Conservation (phyloP, 208 protist species). For the Trypanosoma avium region DNA sequence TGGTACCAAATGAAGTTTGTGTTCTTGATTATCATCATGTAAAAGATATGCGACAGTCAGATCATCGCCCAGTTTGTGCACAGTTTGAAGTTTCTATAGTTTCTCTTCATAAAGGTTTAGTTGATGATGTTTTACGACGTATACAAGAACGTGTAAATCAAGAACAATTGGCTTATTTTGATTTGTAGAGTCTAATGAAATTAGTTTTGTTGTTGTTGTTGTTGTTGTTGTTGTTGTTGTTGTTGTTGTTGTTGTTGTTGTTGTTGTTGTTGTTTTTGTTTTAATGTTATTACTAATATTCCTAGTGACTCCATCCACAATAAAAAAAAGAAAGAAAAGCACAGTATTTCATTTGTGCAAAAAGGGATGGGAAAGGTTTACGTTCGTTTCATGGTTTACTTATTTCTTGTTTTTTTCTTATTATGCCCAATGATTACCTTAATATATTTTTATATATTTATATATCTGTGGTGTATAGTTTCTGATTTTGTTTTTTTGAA, state of each 20-base stretch:
- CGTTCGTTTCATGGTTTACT: too few species aligned
- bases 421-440: too few species aligned
- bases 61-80: conserved; percentile 72
- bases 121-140: conserved; percentile 31
- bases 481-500: too few species aligned
- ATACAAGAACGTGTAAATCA: background rate
- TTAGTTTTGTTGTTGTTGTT: background rate
- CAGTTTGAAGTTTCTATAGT: conserved; percentile 68
- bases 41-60: conserved; percentile 48
- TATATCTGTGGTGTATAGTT: too few species aligned
- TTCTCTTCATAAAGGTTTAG: conserved; percentile 33
- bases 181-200: background rate
- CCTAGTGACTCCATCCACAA: too few species aligned
- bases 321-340: too few species aligned
- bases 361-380: too few species aligned
- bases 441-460: too few species aligned
- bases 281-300: too few species aligned
- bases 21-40: conserved; percentile 54
- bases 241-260: background rate
- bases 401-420: too few species aligned
- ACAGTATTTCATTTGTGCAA: too few species aligned
- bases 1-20: conserved; percentile 49
- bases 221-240: conserved; percentile 3
- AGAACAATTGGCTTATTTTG: background rate
- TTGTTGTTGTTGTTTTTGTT: background rate